Evolutionary conservation across 2,329 filamentous ascomycete genomes (phyloP).

Genomic region (Juglanconis oblonga): DNA sequence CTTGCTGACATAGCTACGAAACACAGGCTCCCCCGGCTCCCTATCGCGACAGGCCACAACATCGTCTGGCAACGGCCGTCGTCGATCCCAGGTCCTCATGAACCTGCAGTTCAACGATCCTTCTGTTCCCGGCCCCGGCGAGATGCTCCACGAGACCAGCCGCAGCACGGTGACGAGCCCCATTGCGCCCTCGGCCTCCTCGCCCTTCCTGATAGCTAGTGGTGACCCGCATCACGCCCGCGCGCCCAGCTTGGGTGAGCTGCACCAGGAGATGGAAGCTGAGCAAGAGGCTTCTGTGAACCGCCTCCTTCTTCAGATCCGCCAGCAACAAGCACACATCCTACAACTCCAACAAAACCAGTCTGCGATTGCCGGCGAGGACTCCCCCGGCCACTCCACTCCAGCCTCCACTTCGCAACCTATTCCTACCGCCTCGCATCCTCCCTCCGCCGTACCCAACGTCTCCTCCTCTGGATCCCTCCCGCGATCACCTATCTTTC

Average conservation of each 20-base stretch:
- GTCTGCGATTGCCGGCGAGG: conserved; percentile 33
- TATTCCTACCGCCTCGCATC: conserved; percentile 25
- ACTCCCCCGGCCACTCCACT: conserved; percentile 31
- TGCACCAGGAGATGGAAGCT: conserved; percentile 75
- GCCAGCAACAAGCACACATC: conserved; percentile 70
- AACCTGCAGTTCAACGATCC: conserved; percentile 74
- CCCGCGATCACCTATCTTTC: conserved; percentile 49
- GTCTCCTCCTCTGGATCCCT: conserved; percentile 40
- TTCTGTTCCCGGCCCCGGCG: conserved; percentile 62
- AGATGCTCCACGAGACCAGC: conserved; percentile 55
- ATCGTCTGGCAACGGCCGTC: conserved; percentile 41
- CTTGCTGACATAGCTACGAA: neutral
- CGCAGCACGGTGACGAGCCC: conserved; percentile 29
- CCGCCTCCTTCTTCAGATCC: conserved; percentile 73
- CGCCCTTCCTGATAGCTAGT: conserved; percentile 37
- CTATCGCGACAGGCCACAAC: conserved; percentile 15
- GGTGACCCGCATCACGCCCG: conserved; percentile 62
- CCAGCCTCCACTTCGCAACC: conserved; percentile 17
- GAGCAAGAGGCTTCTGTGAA: conserved; percentile 81
- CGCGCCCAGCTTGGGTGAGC: conserved; percentile 69
- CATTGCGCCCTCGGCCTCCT: conserved; percentile 5
- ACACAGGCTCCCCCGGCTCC: conserved; percentile 17
- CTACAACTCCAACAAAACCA: conserved; percentile 54
- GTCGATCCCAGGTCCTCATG: conserved; percentile 68
- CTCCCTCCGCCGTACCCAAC: conserved; percentile 33